Base-by-base conservation (phyloP, 441 rosid species). In the Theobroma grandiflorum region DNA sequence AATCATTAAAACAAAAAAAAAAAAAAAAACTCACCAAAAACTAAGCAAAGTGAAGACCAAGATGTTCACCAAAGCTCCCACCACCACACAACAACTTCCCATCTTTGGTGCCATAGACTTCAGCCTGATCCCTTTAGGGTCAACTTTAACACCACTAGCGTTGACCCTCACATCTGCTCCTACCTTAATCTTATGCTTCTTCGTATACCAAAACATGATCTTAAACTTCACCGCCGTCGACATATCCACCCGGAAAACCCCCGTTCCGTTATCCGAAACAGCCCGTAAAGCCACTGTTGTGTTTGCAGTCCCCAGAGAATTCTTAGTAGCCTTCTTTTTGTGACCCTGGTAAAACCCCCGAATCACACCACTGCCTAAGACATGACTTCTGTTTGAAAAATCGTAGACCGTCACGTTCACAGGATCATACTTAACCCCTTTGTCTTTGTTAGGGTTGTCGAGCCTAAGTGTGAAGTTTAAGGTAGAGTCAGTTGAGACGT, bases 141-240 rank as follows among this genome's bases (percentile, higher is more conserved):
- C 0, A 72, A 61, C 68, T 76, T 84, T 86, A 26, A 66, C 49
- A 8, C 94, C 94, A 16, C 80, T 69, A 2, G 40, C 80, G 76
- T 86, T 86, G 84, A 96, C 90, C 64, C 72, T 70, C 47, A 96
- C 84, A 38, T 87, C 62, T 68, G 82, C 94, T 33, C 91, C 91
- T 8, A 90, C 94, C 18, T 6, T 72, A 58, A 96, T 81, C 61
- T 11, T 59, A 1, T 85, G 61, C 82, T 92, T 88, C 84, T 88
- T 89, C 0, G 99, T 96, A 71, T 82, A 82, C 93, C 92, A 92
- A 2, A 79, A 72, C 40, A 90, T 6, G 84, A 92, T 86, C 93
- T 90, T 90, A 86, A 88, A 93, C 82, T 94, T 90, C 76, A 93
- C 94, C 18, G 73, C 47, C n/a, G 98, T 92, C 31, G 74, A 87